Evolutionary conservation across 2,329 filamentous ascomycete species (phyloP).

Genomic region (Stagonosporopsis rhizophila): DNA sequence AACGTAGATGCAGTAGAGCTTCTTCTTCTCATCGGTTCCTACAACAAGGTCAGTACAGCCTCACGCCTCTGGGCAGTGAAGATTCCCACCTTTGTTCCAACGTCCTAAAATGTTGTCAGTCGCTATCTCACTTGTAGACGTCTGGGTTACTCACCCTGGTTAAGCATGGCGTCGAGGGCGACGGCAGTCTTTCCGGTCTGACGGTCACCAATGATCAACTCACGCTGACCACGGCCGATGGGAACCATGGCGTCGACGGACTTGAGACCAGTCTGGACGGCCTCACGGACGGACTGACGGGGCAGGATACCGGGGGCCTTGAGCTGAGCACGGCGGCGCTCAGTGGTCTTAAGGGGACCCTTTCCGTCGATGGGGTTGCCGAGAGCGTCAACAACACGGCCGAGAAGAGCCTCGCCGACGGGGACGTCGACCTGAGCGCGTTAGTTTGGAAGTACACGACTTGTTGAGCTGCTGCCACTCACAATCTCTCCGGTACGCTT

Average conservation of each 20-base stretch:
- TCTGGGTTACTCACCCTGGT: slow-evolving; percentile 78
- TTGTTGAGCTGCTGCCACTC: slow-evolving; percentile 53
- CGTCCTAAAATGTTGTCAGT: not conserved
- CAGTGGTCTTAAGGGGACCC: slow-evolving; percentile 90
- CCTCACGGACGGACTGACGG: slow-evolving; percentile 95
- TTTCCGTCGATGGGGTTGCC: slow-evolving; percentile 99
- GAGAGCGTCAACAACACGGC: slow-evolving; percentile 97
- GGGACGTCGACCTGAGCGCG: slow-evolving; percentile 84
- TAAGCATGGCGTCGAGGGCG: slow-evolving; percentile 95
- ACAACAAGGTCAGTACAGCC: too few relatives aligned
- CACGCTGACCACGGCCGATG: slow-evolving; percentile 99
- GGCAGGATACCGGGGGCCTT: slow-evolving; percentile 99
- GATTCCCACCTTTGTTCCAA: slow-evolving; percentile 90
- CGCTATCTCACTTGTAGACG: too few relatives aligned
- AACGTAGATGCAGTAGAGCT: slow-evolving; percentile 99
- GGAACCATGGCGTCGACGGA: slow-evolving; percentile 99
- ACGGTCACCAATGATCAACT: slow-evolving; percentile 99
- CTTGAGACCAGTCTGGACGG: slow-evolving; percentile 99
- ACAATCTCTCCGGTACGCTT: slow-evolving; percentile 99
- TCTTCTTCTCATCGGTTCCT: slow-evolving; percentile 91
- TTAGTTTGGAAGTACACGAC: slow-evolving; percentile 27
- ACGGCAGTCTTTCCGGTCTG: slow-evolving; percentile 99
- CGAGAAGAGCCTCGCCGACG: slow-evolving; percentile 89
- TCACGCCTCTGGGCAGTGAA: too few relatives aligned
- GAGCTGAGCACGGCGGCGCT: slow-evolving; percentile 95